Evolutionary conservation across 148 eudicot species (phyloP), one percentile per base, ranked within the genome.

Genomic region (Agrostemma githago): DNA sequence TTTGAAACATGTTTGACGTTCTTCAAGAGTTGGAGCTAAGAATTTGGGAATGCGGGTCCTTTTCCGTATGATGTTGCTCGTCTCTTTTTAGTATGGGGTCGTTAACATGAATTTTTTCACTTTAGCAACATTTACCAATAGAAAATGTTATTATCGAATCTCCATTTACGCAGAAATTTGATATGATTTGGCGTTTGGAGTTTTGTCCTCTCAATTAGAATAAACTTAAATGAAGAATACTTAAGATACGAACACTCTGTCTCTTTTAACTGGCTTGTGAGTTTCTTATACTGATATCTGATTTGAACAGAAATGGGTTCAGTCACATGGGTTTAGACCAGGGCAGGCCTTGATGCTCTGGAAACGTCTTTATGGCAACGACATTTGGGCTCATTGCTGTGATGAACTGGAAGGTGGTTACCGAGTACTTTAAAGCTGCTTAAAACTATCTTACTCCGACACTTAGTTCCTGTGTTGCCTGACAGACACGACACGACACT

Each of bases 311-410:
- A 88, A 82, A 66, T 95, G 99, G 97, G 92, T 92, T 70, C 89
- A 82, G 46, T 84, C 94, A 5, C 89, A 80, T 76, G 96, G 99
- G 74, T 95, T 82, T 75, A 90, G 96, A 81, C 92, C 97, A 63
- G 92, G 85, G 76, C 99, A 95, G 80, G 97, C 99, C 40, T 38
- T 95, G 83, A 95, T 95, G 99, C 78, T 92, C 61, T 95, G 99
- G 99, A 95, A 92, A 83, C 87, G 93, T 71, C 82, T 95, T 34
- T 92, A 95, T 74, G 92, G 97, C 46, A 66, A 92, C 76, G 78
- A 86, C 78, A 85, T 83, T 15, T 95, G 99, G 99, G 99, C 99
- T 14, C 86, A 90, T 46, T 85, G 68, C 79, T 62, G 66, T 84
- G 97, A 95, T 76, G 99, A 95, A 74, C 77, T 95, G 54, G 93